Base-by-base conservation (phyloP, 176 grass and related monocot species). In the Paspalum vaginatum region DNA sequence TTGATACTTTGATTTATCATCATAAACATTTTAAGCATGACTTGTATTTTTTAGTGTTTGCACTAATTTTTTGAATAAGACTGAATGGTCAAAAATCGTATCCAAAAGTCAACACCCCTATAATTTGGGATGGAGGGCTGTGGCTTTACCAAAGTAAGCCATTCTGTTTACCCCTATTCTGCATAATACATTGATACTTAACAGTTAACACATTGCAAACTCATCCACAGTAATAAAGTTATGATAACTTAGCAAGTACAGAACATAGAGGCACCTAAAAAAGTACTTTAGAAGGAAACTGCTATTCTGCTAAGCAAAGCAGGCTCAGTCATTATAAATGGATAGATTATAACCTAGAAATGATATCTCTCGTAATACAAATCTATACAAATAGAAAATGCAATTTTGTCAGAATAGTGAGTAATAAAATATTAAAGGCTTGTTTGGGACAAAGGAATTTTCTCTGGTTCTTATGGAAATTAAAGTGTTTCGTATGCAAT, bases 381-480 rank as follows among this genome's bases (percentile, higher is more conserved):
- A 61, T 21, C 12, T 78, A 47, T 32, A n/a, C 26, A 37, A 48
- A 56, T 40, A 1, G 15, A 59, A 82, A 40, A 46, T 24, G 43
- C 11, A 50, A 38, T 61, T 72, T 9, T 24, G 3, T 58, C 6
- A 26, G 14, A 15, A 42, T 40, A 1, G 47, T 43, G 37, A 32
- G 5, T 15, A 75, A 79, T 52, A 79, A 81, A 16, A 78, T 49
- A 85, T 39, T 67, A 2, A 78, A 48, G 26, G 4, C 9, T 50
- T 20, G 12, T 14, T 63, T 49, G 72, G n/a, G 17, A 64, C 13
- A 51, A 37, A 55, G 9, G 14, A 61, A 32, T 12, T 32, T 76
- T 45, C 55, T 61, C n/a, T 60, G 22, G 47, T 77, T 77, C 75
- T 78, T 78, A 25, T n/a, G 10, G 9, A 78, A 50, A 64, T 32